Percentiles rank a stretch among this genome's conserved stretches.
These are phyloP conservation scores for Teratosphaeria destructans DNA, from an alignment of 2,329 filamentous ascomycete genomes.

Conservation along the genomic window DNA sequence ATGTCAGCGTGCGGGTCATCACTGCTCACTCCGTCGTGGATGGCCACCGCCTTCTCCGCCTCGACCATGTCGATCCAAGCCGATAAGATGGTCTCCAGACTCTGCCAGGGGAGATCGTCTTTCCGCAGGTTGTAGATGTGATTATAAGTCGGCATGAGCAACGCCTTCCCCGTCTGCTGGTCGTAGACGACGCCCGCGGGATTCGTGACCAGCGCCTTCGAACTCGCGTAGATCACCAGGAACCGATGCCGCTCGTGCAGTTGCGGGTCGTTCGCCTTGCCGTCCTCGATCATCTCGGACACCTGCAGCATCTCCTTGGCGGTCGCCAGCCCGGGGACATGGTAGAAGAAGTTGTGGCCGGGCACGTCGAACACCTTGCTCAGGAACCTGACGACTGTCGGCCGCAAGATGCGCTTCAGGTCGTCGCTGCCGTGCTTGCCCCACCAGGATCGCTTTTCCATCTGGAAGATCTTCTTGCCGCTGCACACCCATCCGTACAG, in stretches of 20 bases:
- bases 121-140: conserved; percentile 23
- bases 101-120: conserved; percentile 23
- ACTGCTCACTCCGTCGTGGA: conserved; percentile 14
- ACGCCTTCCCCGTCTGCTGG: conserved; percentile 19
- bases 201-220: conserved; percentile 20
- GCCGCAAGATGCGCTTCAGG: conserved; percentile 18
- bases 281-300: conserved; percentile 21
- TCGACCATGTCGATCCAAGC: conserved; percentile 27
- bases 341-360: conserved; percentile 24
- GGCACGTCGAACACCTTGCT: conserved; percentile 24
- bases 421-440: conserved; percentile 17
- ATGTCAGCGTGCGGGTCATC: conserved; percentile 1
- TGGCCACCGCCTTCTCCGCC: conserved; percentile 23
- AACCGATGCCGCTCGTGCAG: conserved; percentile 22
- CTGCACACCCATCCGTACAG: conserved; percentile 26
- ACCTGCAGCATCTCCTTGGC: conserved; percentile 20
- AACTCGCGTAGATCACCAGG: conserved; percentile 21
- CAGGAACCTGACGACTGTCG: conserved; percentile 19
- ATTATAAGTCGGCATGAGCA: conserved; percentile 26
- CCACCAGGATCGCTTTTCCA: conserved; percentile 25
- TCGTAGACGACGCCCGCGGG: conserved; percentile 24
- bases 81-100: conserved; percentile 23
- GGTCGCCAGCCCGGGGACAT: conserved; percentile 19
- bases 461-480: conserved; percentile 19
- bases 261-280: not conserved